Evolutionary conservation across 1,284 basidiomycete species (phyloP).

Genomic region (Heterobasidion parviporum): DNA sequence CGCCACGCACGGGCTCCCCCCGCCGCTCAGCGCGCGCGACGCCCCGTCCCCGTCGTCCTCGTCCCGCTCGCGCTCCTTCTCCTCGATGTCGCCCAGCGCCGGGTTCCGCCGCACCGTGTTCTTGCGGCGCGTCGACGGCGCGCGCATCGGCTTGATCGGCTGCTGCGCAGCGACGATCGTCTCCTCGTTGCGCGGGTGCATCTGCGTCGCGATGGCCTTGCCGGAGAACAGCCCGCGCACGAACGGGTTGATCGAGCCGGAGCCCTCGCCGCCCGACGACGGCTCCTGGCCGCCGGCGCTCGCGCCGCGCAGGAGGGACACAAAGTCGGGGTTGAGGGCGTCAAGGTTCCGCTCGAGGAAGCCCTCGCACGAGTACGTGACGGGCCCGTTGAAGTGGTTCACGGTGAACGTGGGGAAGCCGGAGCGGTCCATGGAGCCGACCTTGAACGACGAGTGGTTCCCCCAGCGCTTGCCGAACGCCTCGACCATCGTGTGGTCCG

Average conservation of each 20-base stretch:
- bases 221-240: conserved; percentile 84
- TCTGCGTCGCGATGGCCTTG: conserved; percentile 84
- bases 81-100: conserved; percentile 48
- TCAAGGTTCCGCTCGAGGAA: conserved; percentile 90
- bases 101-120: conserved; percentile 58
- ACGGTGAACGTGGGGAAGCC: conserved; percentile 87
- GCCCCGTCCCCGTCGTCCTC: conserved; percentile 43
- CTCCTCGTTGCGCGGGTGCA: conserved; percentile 87
- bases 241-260: conserved; percentile 84
- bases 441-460: conserved; percentile 87
- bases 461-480: conserved; percentile 93
- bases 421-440: conserved; percentile 65
- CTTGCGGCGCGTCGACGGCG: conserved; percentile 82
- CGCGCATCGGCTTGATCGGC: conserved; percentile 86
- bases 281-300: conserved; percentile 22
- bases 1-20: conserved; percentile 63
- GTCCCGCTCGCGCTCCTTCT: conserved; percentile 27
- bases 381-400: conserved; percentile 86
- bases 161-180: conserved; percentile 94
- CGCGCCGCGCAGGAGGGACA: conserved; percentile 77
- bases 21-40: conserved; percentile 16
- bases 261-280: conserved; percentile 49
- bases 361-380: conserved; percentile 85
- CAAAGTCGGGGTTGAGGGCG: conserved; percentile 87
- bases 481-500: conserved; percentile 90